phyloP scores from a whole-genome alignment of 2,329 filamentous ascomycete species.

The Diaporthe citrichinensis region DNA sequence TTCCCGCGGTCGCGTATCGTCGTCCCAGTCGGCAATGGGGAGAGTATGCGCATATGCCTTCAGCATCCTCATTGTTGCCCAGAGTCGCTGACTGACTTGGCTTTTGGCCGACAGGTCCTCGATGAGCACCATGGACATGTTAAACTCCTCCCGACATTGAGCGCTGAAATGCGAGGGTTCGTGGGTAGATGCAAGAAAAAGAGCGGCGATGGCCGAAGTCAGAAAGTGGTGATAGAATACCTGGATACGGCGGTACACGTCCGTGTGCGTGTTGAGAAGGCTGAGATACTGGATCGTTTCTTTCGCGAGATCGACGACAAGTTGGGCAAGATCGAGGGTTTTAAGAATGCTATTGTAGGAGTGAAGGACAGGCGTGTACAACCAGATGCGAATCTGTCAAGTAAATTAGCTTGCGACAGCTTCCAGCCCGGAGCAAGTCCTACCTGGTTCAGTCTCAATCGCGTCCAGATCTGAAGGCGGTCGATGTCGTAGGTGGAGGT shows the following conservation, averaged over 20 bases:
- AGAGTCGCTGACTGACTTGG: conserved; percentile 80
- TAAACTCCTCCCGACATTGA: conserved; percentile 81
- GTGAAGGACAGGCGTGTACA: conserved; percentile 90
- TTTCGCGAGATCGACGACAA: conserved; percentile 80
- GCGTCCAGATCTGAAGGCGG: conserved; percentile 85
- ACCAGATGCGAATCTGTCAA: conserved; percentile 80
- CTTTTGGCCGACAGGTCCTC: conserved; percentile 80
- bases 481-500: conserved; percentile 75
- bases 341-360: conserved; percentile 86
- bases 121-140: conserved; percentile 81
- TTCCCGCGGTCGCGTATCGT: conserved; percentile 62
- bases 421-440: conserved; percentile 33
- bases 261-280: conserved; percentile 78
- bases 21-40: conserved; percentile 67
- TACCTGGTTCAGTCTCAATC: conserved; percentile 86
- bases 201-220: conserved; percentile 79
- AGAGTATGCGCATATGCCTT: conserved; percentile 80
- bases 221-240: conserved; percentile 87
- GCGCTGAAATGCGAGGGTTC: conserved; percentile 79
- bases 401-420: neutral
- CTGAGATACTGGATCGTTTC: conserved; percentile 80
- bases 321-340: conserved; percentile 80
- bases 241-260: conserved; percentile 79
- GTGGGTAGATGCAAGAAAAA: conserved; percentile 84
- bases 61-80: conserved; percentile 79